Conservation (phyloP, 768 basidiomycete genomes). For the Russula foetens region DNA sequence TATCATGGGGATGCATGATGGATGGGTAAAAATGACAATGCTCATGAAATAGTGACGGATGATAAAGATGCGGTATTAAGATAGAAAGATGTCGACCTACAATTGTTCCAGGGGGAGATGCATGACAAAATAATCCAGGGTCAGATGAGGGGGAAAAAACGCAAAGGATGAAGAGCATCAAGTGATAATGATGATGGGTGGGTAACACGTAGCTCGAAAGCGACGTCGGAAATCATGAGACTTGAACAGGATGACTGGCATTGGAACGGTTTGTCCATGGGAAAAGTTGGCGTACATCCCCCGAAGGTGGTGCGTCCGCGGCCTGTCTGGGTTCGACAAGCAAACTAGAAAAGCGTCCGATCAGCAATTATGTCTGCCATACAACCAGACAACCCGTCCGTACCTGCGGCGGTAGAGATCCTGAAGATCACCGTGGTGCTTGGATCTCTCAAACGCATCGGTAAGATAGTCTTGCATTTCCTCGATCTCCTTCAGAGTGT, state of each 20-base stretch:
- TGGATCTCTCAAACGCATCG: slow-evolving; percentile 65
- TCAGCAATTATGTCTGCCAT: slow-evolving; percentile 12
- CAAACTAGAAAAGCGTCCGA: slow-evolving; percentile 37
- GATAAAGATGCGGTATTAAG: slow-evolving; percentile 20
- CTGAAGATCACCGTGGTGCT: slow-evolving; percentile 72
- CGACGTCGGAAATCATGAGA: slow-evolving; percentile 5
- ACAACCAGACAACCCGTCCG: slow-evolving; percentile 22
- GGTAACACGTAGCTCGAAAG: neutral
- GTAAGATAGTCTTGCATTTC: slow-evolving; percentile 81
- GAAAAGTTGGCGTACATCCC: slow-evolving; percentile 74
- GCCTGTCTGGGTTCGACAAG: slow-evolving; percentile 79
- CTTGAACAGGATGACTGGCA: slow-evolving; percentile 20
- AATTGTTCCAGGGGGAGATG: slow-evolving; percentile 14
- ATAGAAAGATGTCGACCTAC: slow-evolving; percentile 16
- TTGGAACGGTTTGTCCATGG: slow-evolving; percentile 53
- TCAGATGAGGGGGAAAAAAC: slow-evolving; percentile 12
- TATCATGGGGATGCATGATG: slow-evolving; percentile 8
- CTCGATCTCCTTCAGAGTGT: slow-evolving; percentile 79
- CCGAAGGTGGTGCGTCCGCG: slow-evolving; percentile 52
- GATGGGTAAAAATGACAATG: slow-evolving; percentile 12
- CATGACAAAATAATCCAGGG: slow-evolving; percentile 13
- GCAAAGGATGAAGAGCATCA: slow-evolving; percentile 5
- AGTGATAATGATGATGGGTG: neutral
- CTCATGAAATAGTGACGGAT: slow-evolving; percentile 14
- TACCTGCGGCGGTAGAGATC: slow-evolving; percentile 83